Conservation (phyloP, 352 stramenopile genomes). For the Phytophthora ramorum region DNA sequence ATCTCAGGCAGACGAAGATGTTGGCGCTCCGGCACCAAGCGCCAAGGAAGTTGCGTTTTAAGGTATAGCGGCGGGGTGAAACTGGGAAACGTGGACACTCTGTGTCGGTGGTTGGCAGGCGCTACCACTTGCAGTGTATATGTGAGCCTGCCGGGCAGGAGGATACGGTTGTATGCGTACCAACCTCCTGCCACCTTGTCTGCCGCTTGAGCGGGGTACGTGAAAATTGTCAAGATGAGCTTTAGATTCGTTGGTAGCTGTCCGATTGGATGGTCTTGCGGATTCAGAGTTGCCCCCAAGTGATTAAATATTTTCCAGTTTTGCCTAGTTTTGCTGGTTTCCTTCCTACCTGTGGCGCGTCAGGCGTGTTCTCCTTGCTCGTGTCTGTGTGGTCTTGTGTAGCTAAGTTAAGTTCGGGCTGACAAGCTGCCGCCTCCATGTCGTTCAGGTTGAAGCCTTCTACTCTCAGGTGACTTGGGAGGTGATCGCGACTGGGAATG, state of each 20-base stretch:
- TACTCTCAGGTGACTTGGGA: conserved; percentile 2
- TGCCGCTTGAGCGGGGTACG: conserved; percentile 29
- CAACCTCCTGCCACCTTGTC: conserved; percentile 24
- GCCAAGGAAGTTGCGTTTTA: conserved; percentile 90
- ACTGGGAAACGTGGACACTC: conserved; percentile 20
- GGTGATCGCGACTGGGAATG: conserved; percentile 16
- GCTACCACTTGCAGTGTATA: conserved; percentile 30
- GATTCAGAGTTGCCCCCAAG: conserved; percentile 33
- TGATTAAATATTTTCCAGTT: conserved; percentile 46
- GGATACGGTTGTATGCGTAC: conserved; percentile 23
- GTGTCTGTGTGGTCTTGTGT: neutral
- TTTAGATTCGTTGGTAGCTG: conserved; percentile 25
- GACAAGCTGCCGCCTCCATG: conserved; percentile 22
- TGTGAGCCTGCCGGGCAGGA: conserved; percentile 32
- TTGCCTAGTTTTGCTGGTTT: conserved; percentile 29
- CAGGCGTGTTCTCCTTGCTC: neutral
- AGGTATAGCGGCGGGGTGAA: conserved; percentile 33
- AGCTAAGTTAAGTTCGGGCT: conserved; percentile 17
- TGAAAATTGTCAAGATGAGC: conserved; percentile 31
- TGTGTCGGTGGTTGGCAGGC: conserved; percentile 13
- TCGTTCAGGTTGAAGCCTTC: conserved; percentile 9
- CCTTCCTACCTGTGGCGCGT: neutral
- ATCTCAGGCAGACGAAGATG: conserved; percentile 37
- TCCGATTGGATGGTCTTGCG: conserved; percentile 19
- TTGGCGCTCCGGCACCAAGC: conserved; percentile 21